Base-by-base conservation (phyloP, 202 grass and related monocot species). In the Alloteropsis angusta region DNA sequence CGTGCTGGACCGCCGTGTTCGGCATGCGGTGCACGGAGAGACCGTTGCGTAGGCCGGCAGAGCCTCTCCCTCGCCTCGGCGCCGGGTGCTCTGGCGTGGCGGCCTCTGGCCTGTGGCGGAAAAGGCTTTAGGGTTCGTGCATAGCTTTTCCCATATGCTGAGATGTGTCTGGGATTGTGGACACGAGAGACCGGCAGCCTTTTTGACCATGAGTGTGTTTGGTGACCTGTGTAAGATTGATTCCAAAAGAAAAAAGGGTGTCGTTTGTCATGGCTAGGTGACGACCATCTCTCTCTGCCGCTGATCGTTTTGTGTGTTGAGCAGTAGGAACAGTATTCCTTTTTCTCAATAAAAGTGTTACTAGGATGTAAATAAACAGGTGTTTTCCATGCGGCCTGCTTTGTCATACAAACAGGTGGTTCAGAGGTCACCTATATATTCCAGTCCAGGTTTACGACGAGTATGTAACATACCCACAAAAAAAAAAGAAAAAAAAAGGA, bases 261-360 rank as follows among this genome's bases (percentile, higher is more conserved):
- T 5, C 69, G 6, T 80, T 88, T 84, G 86, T 80, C 86, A 76
- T 26, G 65, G 66, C 77, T 57, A 25, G 87, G 77, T 60, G 77
- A 81, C 50, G 57, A 85, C 72, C 72, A 88, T 88, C 82, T 88
- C 61, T 84, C 17, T 54, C 1, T 50, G 16, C 4, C 12, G 53
- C 53, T 25, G 4, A 25, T 28, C 23, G 11, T 1, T 47, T 59
- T 74, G 53, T 57, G 43, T 4, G 45, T 18, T 75, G 55, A 45
- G 5, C 44, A 14, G 16, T 7, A 50, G 39, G 21, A 23, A 3
- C 11, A 21, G 19, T 23, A 23, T 4, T 11, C 2, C 19, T 21
- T 36, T 36, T 30, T 30, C 28, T 30, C 1, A 30, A 30, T 30
- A 30, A 30, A 30, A 30, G 3, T 30, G 28, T 30, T 30, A 30